These are phyloP conservation scores for Colletotrichum musae DNA, from an alignment of 2,329 filamentous ascomycete species.

Conservation along the genomic window DNA sequence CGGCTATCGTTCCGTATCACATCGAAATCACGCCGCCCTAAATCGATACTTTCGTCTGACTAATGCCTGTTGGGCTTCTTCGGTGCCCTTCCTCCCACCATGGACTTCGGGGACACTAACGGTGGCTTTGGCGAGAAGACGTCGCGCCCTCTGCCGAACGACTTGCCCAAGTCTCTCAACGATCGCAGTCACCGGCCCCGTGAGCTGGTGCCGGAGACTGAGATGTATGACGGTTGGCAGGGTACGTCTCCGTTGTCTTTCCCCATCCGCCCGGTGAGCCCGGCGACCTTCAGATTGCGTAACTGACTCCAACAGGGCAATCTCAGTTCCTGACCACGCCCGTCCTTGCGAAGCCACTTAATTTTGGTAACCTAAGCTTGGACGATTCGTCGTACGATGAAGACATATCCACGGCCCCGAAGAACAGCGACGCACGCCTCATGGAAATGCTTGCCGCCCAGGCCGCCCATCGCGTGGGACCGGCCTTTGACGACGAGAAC, in stretches of 20 bases:
- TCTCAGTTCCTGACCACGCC: slow-evolving; percentile 95
- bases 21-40: slow-evolving; percentile 29
- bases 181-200: slow-evolving; percentile 81
- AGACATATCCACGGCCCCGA: slow-evolving; percentile 64
- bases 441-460: slow-evolving; percentile 98
- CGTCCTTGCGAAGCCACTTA: slow-evolving; percentile 85
- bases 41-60: slow-evolving; percentile 30
- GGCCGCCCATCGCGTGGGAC: slow-evolving; percentile 84
- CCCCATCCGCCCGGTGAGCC: slow-evolving; percentile 8
- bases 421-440: slow-evolving; percentile 87
- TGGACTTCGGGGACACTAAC: slow-evolving; percentile 71
- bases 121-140: slow-evolving; percentile 58
- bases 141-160: slow-evolving; percentile 77
- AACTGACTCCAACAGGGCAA: slow-evolving; percentile 74
- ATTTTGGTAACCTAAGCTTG: slow-evolving; percentile 85
- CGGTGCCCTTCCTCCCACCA: slow-evolving; percentile 61
- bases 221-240: slow-evolving; percentile 99
- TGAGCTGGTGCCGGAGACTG: slow-evolving; percentile 84
- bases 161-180: slow-evolving; percentile 92
- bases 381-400: slow-evolving; percentile 84
- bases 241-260: slow-evolving; percentile 63
- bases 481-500: slow-evolving; percentile 83
- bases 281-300: neutral
- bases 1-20: slow-evolving; percentile 17
- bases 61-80: slow-evolving; percentile 40